Evolutionary conservation across 352 stramenopile species (phyloP).

Genomic region (Plasmopara halstedii): DNA sequence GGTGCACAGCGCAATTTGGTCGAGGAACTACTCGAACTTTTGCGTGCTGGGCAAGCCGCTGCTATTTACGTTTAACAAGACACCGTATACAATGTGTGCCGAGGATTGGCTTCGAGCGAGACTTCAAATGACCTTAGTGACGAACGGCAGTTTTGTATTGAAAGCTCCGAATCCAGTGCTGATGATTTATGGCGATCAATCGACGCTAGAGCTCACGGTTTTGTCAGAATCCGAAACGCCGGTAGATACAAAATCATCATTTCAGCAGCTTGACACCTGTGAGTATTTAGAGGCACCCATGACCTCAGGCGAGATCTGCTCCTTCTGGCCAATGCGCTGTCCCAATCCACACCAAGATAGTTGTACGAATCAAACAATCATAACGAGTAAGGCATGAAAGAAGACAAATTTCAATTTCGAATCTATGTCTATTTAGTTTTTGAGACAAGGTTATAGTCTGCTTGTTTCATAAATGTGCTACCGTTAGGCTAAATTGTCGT

Average conservation of each 20-base stretch:
- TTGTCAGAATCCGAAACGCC: neutral
- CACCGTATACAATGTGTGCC: conserved; percentile 25
- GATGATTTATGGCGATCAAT: conserved; percentile 22
- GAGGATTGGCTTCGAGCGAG: conserved; percentile 25
- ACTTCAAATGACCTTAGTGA: neutral
- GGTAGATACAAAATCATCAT: neutral
- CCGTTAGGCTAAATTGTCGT: conserved; percentile 1
- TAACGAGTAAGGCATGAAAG: no score
- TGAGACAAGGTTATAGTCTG: neutral
- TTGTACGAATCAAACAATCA: conserved; percentile 9
- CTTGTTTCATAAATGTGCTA: neutral
- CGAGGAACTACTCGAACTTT: conserved; percentile 21
- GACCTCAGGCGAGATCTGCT: conserved; percentile 20
- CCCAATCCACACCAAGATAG: conserved; percentile 7
- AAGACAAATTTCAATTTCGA: neutral
- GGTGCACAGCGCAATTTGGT: conserved; percentile 21
- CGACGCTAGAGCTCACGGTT: conserved; percentile 14
- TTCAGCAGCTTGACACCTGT: conserved; percentile 12
- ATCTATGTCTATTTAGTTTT: neutral
- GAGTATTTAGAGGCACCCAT: conserved; percentile 31
- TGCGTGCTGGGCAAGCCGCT: conserved; percentile 24
- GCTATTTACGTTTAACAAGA: conserved; percentile 27
- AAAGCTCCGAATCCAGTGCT: conserved; percentile 5
- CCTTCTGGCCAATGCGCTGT: conserved; percentile 1
- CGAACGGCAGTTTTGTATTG: neutral